Conservation (phyloP, 1,139 yeast species). For the Suhomyces atakaporum region DNA sequence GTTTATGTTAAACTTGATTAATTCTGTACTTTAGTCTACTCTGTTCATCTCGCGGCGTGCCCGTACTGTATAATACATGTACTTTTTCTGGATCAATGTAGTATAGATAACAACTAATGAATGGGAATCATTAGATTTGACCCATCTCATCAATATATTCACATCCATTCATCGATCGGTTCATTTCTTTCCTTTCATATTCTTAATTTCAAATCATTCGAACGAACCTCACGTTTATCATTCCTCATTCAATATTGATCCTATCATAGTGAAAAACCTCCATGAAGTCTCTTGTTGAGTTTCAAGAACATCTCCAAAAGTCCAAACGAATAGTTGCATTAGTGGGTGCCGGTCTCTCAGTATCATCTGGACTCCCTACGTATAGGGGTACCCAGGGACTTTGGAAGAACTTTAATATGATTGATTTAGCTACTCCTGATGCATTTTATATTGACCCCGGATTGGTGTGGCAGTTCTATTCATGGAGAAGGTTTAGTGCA, state of each 20-base stretch:
- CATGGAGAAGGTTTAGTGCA: slow-evolving; percentile 67
- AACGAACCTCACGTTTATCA: too few relatives aligned
- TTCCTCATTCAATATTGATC: too few relatives aligned
- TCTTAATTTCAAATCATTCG: too few relatives aligned
- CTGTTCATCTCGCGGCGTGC: neutral
- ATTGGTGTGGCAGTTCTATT: slow-evolving; percentile 86
- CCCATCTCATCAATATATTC: neutral
- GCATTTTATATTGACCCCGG: slow-evolving; percentile 84
- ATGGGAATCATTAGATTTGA: neutral
- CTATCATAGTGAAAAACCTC: too few relatives aligned
- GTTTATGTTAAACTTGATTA: too few relatives aligned
- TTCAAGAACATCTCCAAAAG: slow-evolving; percentile 54
- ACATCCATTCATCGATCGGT: neutral
- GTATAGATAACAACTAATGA: neutral
- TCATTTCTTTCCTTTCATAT: neutral
- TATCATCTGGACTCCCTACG: slow-evolving; percentile 74
- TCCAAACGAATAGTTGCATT: slow-evolving; percentile 67
- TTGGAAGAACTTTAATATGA: slow-evolving; percentile 78
- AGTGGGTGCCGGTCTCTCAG: slow-evolving; percentile 85
- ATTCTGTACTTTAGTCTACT: neutral
- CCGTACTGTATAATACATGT: slow-evolving; percentile 9
- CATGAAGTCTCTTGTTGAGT: slow-evolving; percentile 37
- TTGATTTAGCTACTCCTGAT: slow-evolving; percentile 88
- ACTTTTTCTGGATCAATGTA: slow-evolving; percentile 1
- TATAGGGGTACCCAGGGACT: slow-evolving; percentile 72